Conservation (phyloP, 129 eudicot species). For the Erigeron canadensis region DNA sequence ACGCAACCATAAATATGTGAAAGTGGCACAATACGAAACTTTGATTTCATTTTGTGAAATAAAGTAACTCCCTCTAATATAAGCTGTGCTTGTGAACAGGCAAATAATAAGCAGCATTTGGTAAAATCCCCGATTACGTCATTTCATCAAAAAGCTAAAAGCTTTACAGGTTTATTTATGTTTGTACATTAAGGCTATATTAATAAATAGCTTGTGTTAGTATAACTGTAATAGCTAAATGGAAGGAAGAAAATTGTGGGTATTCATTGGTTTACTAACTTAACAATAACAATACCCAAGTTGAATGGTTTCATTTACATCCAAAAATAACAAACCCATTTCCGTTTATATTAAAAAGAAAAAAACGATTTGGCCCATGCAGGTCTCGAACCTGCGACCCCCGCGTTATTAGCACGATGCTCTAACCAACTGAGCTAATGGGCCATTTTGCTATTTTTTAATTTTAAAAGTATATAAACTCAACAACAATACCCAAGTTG, state of each 20-base stretch:
- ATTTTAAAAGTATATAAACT: too few species aligned
- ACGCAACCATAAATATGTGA: constrained; percentile 48
- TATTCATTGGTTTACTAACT: too few species aligned
- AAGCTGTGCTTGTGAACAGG: constrained; percentile 55
- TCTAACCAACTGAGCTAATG: constrained; percentile 96
- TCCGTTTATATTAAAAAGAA: too few species aligned
- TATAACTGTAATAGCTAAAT: too few species aligned
- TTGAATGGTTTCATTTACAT: too few species aligned
- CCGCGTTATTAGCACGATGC: constrained; percentile 97
- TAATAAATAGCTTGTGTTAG: too few species aligned
- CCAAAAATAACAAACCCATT: too few species aligned
- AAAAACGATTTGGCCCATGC: constrained; percentile 96
- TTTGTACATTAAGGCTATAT: too few species aligned
- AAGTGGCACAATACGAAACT: constrained; percentile 35
- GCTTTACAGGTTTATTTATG: too few species aligned
- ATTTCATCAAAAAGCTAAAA: constrained; percentile 33
- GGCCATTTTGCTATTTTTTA: constrained; percentile 57
- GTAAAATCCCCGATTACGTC: constrained; percentile 32
- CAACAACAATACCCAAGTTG: too few species aligned
- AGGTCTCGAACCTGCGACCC: constrained; percentile 99
- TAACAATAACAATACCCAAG: too few species aligned
- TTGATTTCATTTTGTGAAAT: constrained; percentile 37
- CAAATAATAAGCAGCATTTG: constrained; percentile 47
- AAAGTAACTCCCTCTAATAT: constrained; percentile 45
- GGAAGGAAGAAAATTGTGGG: too few species aligned